Conservation (phyloP, 208 protist species). For the Crithidia brevicula region DNA sequence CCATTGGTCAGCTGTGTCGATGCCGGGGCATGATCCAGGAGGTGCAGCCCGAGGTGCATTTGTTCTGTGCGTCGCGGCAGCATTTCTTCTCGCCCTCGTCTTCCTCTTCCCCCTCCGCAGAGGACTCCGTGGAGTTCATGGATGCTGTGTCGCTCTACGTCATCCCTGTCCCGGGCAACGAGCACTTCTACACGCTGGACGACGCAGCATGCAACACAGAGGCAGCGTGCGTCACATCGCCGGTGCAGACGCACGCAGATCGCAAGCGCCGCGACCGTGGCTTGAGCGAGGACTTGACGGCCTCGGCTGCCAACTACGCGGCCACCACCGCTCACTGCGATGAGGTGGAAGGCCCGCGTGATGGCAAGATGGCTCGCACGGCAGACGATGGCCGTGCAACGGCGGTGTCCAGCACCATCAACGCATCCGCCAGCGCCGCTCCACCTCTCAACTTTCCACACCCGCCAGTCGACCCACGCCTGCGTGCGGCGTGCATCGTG, state of each 20-base stretch:
- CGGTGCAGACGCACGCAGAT: neutral
- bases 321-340: too few species aligned
- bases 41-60: constrained; percentile 52
- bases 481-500: constrained; percentile 35
- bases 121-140: constrained; percentile 36
- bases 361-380: neutral
- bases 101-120: neutral
- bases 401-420: neutral
- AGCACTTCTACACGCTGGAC: constrained; percentile 56
- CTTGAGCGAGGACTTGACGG: neutral
- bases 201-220: constrained; percentile 6
- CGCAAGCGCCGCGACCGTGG: constrained; percentile 29
- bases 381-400: too few species aligned
- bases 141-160: constrained; percentile 78
- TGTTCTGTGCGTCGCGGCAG: constrained; percentile 46
- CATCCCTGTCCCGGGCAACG: constrained; percentile 81
- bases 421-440: neutral
- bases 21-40: constrained; percentile 90
- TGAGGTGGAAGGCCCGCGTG: constrained; percentile 5
- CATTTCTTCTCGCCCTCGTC: constrained; percentile 42
- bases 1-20: constrained; percentile 42
- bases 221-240: constrained; percentile 9
- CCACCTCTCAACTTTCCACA: constrained; percentile 38
- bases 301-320: neutral
- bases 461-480: constrained; percentile 10